Evolutionary conservation across 768 basidiomycete genomes (phyloP), one percentile per base, ranked within the genome.

Genomic region (Boletus coccyginus): DNA sequence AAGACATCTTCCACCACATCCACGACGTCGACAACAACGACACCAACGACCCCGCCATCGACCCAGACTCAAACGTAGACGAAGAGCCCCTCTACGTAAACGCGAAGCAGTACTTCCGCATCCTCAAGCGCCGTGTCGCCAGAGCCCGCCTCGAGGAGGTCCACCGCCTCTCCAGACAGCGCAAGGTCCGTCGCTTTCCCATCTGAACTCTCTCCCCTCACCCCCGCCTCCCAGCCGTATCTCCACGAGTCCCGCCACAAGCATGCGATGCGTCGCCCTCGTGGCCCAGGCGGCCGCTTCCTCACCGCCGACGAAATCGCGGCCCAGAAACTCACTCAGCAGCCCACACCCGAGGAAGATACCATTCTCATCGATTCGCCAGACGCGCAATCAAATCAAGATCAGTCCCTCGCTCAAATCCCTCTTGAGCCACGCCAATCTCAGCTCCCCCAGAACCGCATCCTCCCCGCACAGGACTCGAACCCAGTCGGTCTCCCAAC

Each of bases 21-120:
- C 73, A 67, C 53, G 62, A 60, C 48, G 51, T 59, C 51, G 65
- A 62, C 56, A 38, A 19, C 45, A 43, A 29, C 51, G 65, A 62
- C 56, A 38, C 19, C 45, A 43, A 29, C 16, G 68, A 73, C 33
- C 64, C 69, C 59, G 61, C 64, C 55, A 66, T 73, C 50, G 70
- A 77, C 19, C 43, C 49, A 16, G 79, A 78, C 57, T 38, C 63
- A 5, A 73, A 73, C 56, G 80, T 92, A 64, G 95, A 98, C 74
- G 94, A 98, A 61, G 96, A 99, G 71, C 96, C 97, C 29, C 86
- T 99, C 63, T 98, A 98, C 75, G 97, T 99, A 56, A 99, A 99
- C 66, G 96, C 97, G 57, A 99, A 99, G 70, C 97, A 99, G 75
- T 99, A 98, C 72, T 94, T 95, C 66, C 91, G 97, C 69, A 98